These are phyloP conservation scores for Coriolopsis trogii DNA, from an alignment of 1,284 basidiomycete species.

Conservation along the genomic window DNA sequence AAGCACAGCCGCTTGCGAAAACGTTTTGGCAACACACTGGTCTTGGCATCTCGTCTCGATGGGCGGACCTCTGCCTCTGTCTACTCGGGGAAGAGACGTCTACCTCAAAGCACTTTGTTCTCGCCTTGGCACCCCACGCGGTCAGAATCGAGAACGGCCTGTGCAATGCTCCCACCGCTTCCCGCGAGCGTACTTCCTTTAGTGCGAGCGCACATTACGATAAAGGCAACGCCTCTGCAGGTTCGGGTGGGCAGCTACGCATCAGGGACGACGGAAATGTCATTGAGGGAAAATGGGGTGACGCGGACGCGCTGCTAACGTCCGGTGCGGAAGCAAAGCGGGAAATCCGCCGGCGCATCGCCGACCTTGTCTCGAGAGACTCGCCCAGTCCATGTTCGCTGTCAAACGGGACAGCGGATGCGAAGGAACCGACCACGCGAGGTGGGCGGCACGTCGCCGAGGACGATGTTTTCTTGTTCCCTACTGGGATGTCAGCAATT, in stretches of 20 bases:
- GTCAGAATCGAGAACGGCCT: conserved; percentile 60
- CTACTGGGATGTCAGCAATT: conserved; percentile 92
- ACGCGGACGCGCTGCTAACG: conserved; percentile 84
- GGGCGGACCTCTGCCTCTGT: conserved; percentile 83
- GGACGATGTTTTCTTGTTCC: conserved; percentile 87
- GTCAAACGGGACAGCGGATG: conserved; percentile 49
- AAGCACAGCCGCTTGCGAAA: conserved; percentile 75
- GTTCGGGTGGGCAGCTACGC: conserved; percentile 38
- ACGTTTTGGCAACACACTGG: conserved; percentile 98
- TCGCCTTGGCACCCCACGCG: conserved; percentile 35
- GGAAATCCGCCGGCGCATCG: conserved; percentile 86
- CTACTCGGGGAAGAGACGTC: conserved; percentile 52
- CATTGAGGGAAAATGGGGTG: conserved; percentile 95
- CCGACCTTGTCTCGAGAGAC: conserved; percentile 80
- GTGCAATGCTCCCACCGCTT: too few species aligned
- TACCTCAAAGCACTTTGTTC: conserved; percentile 30
- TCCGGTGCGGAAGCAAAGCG: conserved; percentile 82
- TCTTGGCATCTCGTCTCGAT: conserved; percentile 85
- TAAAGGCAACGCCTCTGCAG: conserved; percentile 30
- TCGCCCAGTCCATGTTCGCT: conserved; percentile 42
- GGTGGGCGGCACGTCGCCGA: conserved; percentile 71
- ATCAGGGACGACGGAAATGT: conserved; percentile 58
- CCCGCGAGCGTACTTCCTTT: too few species aligned
- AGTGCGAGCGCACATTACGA: too few species aligned
- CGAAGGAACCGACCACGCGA: conserved; percentile 59